phyloP scores from a whole-genome alignment of 805 yeast genomes.

The Candida multigemmis region DNA sequence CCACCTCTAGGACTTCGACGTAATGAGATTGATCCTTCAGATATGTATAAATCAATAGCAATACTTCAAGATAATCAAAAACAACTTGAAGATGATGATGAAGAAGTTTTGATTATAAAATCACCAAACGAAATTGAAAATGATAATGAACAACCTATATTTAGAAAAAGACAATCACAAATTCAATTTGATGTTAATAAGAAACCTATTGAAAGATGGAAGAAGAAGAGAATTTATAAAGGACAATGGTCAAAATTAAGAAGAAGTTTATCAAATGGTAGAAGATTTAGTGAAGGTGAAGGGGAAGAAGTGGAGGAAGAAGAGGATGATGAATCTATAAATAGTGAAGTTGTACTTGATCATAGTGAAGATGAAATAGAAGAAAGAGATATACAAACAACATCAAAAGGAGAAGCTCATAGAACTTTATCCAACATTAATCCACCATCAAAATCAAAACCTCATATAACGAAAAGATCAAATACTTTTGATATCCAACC shows the following conservation, averaged over 20 bases:
- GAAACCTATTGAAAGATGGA: conserved; percentile 8
- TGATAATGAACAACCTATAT: conserved; percentile 25
- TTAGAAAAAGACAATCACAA: conserved; percentile 16
- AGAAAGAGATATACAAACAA: conserved; percentile 1
- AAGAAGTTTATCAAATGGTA: not conserved
- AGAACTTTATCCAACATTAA: conserved; percentile 26
- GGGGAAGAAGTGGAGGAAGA: conserved; percentile 2
- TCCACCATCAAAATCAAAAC: too few species aligned
- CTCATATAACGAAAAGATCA: too few species aligned
- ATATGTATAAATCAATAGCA: conserved; percentile 75
- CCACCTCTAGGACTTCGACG: too few species aligned
- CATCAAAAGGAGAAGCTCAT: conserved; percentile 1
- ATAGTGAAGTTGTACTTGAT: too few species aligned
- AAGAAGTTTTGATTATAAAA: conserved; percentile 67
- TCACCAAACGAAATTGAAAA: conserved; percentile 69
- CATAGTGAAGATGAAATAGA: conserved; percentile 3
- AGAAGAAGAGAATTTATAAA: conserved; percentile 4
- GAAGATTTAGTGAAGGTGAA: conserved; percentile 3
- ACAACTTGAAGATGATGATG: conserved; percentile 31
- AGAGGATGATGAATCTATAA: conserved; percentile 5
- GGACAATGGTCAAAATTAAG: conserved; percentile 10
- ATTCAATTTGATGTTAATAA: conserved; percentile 15
- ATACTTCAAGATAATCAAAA: conserved; percentile 55
- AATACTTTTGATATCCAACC: conserved; percentile 34
- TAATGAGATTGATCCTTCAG: conserved; percentile 60